phyloP scores from a whole-genome alignment of 192 early-diverging fungal species.

The Oehlia diaphana region DNA sequence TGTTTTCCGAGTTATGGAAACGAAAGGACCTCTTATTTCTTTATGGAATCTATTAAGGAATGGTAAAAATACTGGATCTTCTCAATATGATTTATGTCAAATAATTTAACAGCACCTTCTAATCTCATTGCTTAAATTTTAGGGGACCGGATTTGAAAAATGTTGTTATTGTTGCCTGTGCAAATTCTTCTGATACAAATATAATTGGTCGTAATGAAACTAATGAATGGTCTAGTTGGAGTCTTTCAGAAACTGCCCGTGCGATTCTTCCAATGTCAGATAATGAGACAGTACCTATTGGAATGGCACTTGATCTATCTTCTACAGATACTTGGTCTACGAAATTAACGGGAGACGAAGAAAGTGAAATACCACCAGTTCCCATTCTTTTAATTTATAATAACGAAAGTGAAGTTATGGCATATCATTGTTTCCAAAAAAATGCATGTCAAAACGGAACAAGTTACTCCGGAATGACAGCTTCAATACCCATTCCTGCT shows the following conservation, averaged over 20 bases:
- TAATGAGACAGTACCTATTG: constrained; percentile 66
- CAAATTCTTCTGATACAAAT: constrained; percentile 48
- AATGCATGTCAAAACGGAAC: background rate
- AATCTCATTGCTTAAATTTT: background rate
- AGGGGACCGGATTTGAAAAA: constrained; percentile 43
- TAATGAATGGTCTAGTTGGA: constrained; percentile 68
- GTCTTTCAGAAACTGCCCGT: constrained; percentile 55
- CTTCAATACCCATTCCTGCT: background rate
- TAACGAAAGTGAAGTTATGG: constrained; percentile 61
- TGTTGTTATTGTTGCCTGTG: constrained; percentile 41
- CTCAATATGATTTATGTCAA: background rate
- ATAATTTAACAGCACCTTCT: too few relatives aligned
- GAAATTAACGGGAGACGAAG: constrained; percentile 50
- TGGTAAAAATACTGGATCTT: constrained; percentile 44
- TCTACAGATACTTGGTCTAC: constrained; percentile 38
- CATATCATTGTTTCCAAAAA: constrained; percentile 53
- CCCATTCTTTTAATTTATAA: constrained; percentile 76
- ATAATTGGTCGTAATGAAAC: constrained; percentile 48
- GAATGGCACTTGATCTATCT: constrained; percentile 76
- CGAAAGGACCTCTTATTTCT: constrained; percentile 52
- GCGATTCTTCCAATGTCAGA: constrained; percentile 59
- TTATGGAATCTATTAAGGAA: constrained; percentile 57
- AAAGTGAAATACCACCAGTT: constrained; percentile 50
- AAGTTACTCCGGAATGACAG: background rate
- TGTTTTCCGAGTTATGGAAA: constrained; percentile 49